Conservation (phyloP, 1,284 basidiomycete genomes). For the Tylopilus sp. region DNA sequence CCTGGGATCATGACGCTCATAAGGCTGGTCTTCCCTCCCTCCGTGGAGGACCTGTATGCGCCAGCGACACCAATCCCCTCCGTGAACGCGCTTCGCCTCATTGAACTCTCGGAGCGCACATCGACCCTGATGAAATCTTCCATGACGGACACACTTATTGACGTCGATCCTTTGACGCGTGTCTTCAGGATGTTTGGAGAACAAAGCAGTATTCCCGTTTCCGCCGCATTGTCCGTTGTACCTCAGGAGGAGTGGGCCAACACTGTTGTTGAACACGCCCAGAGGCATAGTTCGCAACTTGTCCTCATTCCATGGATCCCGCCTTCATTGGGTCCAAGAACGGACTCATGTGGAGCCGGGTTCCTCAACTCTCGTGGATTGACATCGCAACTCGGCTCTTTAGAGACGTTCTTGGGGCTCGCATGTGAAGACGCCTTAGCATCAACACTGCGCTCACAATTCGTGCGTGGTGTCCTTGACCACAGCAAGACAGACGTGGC, state of each 20-base stretch:
- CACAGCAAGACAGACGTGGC: constrained; percentile 78
- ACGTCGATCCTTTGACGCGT: constrained; percentile 83
- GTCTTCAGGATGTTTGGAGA: constrained; percentile 89
- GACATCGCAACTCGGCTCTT: constrained; percentile 56
- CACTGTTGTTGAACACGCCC: constrained; percentile 76
- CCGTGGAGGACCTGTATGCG: constrained; percentile 21
- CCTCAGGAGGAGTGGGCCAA: constrained; percentile 76
- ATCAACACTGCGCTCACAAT: constrained; percentile 75
- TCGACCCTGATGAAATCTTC: constrained; percentile 92
- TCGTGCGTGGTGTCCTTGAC: constrained; percentile 84
- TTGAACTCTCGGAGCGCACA: constrained; percentile 93
- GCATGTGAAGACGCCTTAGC: constrained; percentile 43
- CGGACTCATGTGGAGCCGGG: constrained; percentile 22
- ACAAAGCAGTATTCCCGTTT: constrained; percentile 79
- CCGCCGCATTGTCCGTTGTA: constrained; percentile 74
- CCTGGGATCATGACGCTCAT: constrained; percentile 78
- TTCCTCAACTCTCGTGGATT: constrained; percentile 10
- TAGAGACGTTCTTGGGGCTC: constrained; percentile 72
- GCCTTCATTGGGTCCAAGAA: constrained; percentile 24
- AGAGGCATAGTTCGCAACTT: constrained; percentile 73
- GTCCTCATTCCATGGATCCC: constrained; percentile 88
- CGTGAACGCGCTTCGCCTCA: constrained; percentile 83
- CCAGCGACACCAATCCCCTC: constrained; percentile 26
- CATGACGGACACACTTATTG: constrained; percentile 75
- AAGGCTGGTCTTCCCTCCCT: constrained; percentile 60